Percentiles rank a stretch among this genome's conserved stretches.
Evolutionary conservation across 2,329 filamentous ascomycete genomes (phyloP).

Genomic region (Berkeleyomyces rouxiae): DNA sequence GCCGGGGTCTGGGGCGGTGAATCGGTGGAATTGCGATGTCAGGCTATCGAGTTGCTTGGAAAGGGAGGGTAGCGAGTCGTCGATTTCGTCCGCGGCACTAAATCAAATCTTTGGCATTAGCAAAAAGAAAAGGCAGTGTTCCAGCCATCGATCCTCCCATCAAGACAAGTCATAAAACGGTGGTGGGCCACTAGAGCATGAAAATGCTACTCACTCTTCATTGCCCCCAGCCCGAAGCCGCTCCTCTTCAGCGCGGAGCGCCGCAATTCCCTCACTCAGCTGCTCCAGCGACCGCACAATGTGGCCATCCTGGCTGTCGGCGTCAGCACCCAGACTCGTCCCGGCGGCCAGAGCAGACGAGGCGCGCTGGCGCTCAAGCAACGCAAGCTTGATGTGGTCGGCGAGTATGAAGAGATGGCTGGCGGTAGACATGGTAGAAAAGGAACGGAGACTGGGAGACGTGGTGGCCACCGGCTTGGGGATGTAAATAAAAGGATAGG

Average conservation of each 20-base stretch:
- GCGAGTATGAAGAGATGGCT: conserved; percentile 81
- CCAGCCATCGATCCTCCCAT: no score
- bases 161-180: neutral
- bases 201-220: conserved; percentile 33
- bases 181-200: neutral
- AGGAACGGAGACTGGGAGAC: neutral
- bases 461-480: neutral
- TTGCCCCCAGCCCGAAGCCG: conserved; percentile 48
- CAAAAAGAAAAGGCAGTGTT: neutral
- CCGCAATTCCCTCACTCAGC: conserved; percentile 61
- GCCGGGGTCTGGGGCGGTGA: conserved; percentile 36
- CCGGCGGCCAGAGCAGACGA: conserved; percentile 4
- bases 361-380: conserved; percentile 80
- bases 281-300: conserved; percentile 80
- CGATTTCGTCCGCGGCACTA: conserved; percentile 32
- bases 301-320: conserved; percentile 70
- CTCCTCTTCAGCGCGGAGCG: conserved; percentile 46
- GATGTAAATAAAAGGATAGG: neutral
- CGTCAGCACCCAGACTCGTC: conserved; percentile 60
- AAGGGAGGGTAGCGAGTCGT: conserved; percentile 50
- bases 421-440: conserved; percentile 34
- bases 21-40: conserved; percentile 62
- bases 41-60: conserved; percentile 62
- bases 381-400: conserved; percentile 90
- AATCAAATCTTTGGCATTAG: neutral